Evolutionary conservation across 2,329 filamentous ascomycete genomes (phyloP).

Genomic region (Colletotrichum echinochloae): DNA sequence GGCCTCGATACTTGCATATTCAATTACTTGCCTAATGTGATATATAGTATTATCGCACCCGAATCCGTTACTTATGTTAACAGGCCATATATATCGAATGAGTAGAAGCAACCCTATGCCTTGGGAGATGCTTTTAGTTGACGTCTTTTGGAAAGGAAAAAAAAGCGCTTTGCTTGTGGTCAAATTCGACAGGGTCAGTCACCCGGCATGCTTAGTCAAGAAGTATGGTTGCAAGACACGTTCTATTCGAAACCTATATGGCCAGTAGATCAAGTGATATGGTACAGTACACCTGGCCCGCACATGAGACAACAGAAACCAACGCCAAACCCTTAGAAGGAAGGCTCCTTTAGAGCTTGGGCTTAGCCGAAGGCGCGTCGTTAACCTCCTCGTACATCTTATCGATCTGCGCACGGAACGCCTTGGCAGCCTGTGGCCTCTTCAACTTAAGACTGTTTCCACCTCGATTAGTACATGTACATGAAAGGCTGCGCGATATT

Average conservation of each 20-base stretch:
- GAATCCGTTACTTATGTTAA: too few relatives aligned
- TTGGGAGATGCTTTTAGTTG: background rate
- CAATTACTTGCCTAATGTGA: background rate
- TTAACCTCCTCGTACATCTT: slow-evolving; percentile 68
- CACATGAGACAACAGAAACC: slow-evolving; percentile 22
- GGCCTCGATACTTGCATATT: background rate
- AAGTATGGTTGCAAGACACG: background rate
- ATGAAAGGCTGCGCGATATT: background rate
- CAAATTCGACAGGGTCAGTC: too few relatives aligned
- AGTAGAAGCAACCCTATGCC: background rate
- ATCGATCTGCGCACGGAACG: slow-evolving; percentile 65
- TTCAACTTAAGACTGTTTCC: slow-evolving; percentile 67
- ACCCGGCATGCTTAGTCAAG: too few relatives aligned
- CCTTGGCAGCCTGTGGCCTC: slow-evolving; percentile 66
- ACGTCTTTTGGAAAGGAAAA: background rate
- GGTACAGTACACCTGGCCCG: slow-evolving; percentile 23
- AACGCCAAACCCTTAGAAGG: slow-evolving; percentile 17
- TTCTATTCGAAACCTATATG: slow-evolving; percentile 9
- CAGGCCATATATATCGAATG: rapidly evolving
- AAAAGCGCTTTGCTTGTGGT: background rate
- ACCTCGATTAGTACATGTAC: slow-evolving; percentile 41
- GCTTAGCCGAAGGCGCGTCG: slow-evolving; percentile 53
- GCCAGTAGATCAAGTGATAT: slow-evolving; percentile 27
- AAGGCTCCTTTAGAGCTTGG: slow-evolving; percentile 57
- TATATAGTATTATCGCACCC: background rate